Conservation (phyloP, 108 stramenopile species). For the Stephanodiscus triporus region DNA sequence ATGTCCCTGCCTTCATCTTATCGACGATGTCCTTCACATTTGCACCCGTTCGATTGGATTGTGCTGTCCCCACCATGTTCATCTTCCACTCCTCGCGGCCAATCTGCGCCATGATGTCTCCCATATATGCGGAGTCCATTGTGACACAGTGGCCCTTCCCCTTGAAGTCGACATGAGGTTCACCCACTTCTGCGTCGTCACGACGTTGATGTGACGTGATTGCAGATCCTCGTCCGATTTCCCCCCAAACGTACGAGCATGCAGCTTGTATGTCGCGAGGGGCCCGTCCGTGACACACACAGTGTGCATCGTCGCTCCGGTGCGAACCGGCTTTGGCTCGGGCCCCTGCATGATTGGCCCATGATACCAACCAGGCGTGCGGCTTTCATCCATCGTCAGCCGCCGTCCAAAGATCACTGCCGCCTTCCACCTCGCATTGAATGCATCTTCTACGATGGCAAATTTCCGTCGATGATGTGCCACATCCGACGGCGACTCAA, state of each 20-base stretch:
- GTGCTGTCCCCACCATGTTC: conserved; percentile 21
- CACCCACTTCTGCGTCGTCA: conserved; percentile 4
- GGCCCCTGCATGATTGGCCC: conserved; percentile 7
- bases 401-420: conserved; percentile 10
- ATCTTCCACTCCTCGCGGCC: conserved; percentile 15
- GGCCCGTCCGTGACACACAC: conserved; percentile 15
- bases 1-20: conserved; percentile 11
- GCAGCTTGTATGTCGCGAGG: conserved; percentile 16
- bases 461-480: not conserved
- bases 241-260: conserved; percentile 7
- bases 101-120: conserved; percentile 4
- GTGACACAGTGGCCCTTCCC: not conserved
- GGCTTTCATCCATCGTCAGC: conserved; percentile 17
- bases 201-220: not conserved
- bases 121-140: conserved; percentile 15
- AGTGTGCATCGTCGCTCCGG: conserved; percentile 17
- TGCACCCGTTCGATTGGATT: conserved; percentile 1
- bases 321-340: conserved; percentile 24
- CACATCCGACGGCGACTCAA: not conserved
- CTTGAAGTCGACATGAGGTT: conserved; percentile 10
- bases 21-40: not conserved
- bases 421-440: not conserved
- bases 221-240: conserved; percentile 11
- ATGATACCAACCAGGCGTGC: conserved; percentile 17
- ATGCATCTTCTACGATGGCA: not conserved